Conservation (phyloP, 139 green algal species). For the Chlorella sp. region DNA sequence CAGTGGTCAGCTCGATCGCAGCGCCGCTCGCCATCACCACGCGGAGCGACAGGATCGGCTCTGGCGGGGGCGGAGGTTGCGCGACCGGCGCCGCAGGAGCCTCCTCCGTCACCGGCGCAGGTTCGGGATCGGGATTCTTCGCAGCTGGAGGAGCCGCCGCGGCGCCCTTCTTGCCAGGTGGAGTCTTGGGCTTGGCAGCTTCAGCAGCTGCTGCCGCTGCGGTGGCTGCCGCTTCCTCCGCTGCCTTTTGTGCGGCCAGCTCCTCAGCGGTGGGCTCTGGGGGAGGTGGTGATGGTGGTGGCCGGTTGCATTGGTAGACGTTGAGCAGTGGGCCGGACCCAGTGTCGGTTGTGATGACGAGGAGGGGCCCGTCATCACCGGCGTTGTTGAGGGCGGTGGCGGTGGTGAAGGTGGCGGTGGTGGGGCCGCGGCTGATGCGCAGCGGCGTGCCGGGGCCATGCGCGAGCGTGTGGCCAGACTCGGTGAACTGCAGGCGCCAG, state of each 20-base stretch:
- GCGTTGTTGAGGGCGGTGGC: neutral
- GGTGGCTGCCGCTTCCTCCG: neutral
- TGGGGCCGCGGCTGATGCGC: constrained; percentile 1
- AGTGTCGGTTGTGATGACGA: constrained; percentile 15
- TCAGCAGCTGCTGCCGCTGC: neutral
- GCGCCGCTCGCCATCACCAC: constrained; percentile 2
- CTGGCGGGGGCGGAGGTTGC: neutral
- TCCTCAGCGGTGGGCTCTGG: neutral
- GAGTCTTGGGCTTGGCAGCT: neutral
- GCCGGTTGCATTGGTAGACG: constrained; percentile 2
- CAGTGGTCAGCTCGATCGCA: constrained; percentile 27
- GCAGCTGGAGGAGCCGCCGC: too few species aligned
- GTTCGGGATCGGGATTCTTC: too few species aligned
- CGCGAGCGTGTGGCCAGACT: neutral
- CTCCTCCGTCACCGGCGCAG: too few species aligned
- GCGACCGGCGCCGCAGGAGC: too few species aligned
- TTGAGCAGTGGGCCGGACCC: constrained; percentile 1
- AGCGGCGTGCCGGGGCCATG: neutral
- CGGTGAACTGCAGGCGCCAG: constrained; percentile 2
- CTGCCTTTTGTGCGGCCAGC: neutral
- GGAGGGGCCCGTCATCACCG: constrained; percentile 3
- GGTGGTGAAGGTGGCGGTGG: neutral
- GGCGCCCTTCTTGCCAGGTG: neutral
- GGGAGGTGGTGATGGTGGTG: neutral
- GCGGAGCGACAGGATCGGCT: constrained; percentile 1